Evolutionary conservation across 2,329 filamentous ascomycete species (phyloP).

Genomic region (Cladosporium oxysporum): DNA sequence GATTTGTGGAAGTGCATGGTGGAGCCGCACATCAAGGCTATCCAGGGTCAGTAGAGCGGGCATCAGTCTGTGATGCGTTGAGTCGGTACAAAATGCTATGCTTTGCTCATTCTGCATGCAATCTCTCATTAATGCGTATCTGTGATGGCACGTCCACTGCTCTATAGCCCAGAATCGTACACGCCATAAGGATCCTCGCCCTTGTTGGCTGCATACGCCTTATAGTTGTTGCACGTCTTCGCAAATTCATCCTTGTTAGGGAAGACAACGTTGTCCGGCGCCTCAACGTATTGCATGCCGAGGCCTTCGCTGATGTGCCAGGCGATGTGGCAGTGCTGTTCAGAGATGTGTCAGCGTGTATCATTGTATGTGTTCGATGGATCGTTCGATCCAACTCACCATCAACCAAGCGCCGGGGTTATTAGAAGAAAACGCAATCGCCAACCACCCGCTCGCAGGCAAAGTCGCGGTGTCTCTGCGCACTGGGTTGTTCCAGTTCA

Average conservation of each 20-base stretch:
- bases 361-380: background rate
- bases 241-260: conserved; percentile 33
- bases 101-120: background rate
- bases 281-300: conserved; percentile 56
- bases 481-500: conserved; percentile 46
- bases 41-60: conserved; percentile 7
- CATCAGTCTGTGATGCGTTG: background rate
- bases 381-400: background rate
- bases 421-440: conserved; percentile 53
- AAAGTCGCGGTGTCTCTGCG: conserved; percentile 54
- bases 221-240: conserved; percentile 38
- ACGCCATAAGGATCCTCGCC: conserved; percentile 35
- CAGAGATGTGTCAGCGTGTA: background rate
- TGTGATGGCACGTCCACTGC: background rate
- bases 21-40: conserved; percentile 22
- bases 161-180: conserved; percentile 33
- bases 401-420: conserved; percentile 47
- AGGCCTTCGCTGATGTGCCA: conserved; percentile 62
- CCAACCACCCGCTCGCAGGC: conserved; percentile 48
- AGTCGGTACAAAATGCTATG: background rate
- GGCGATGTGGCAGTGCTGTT: conserved; percentile 29
- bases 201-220: conserved; percentile 34
- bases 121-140: background rate
- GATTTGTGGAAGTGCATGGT: conserved; percentile 23
- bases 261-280: conserved; percentile 37